A percentile compares a stretch with the other conserved stretches of the same genome.
Evolutionary conservation across 1,139 yeast genomes (phyloP).

Genomic region (Sugiyamaella neomexicana): DNA sequence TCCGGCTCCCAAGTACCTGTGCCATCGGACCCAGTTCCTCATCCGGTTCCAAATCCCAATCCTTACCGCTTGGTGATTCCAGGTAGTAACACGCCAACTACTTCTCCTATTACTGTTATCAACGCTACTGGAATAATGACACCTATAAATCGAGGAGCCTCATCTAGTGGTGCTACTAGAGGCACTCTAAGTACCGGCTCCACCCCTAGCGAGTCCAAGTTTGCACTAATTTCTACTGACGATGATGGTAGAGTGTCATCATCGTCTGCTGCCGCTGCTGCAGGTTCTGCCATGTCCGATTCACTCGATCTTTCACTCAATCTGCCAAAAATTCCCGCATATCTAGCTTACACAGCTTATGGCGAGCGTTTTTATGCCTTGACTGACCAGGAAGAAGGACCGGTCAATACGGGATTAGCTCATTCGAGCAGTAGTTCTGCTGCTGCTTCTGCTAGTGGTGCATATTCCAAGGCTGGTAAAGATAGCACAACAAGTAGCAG

Average conservation of each 20-base stretch:
- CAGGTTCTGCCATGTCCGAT: conserved; percentile 1
- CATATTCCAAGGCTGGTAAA: neutral
- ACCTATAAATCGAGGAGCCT: conserved; percentile 19
- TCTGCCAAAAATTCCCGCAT: conserved; percentile 28
- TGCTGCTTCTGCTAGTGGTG: neutral
- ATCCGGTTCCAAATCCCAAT: conserved; percentile 26
- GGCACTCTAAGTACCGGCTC: neutral
- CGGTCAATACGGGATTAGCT: no score
- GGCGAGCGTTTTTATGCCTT: conserved; percentile 30
- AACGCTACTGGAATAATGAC: conserved; percentile 24
- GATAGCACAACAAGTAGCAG: neutral
- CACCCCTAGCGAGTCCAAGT: conserved; percentile 1
- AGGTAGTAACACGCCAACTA: conserved; percentile 16
- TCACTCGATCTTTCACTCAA: neutral
- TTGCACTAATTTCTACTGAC: neutral
- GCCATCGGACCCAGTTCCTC: conserved; percentile 23
- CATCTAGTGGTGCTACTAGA: conserved; percentile 1
- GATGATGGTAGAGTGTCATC: neutral
- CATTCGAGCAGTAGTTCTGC: neutral
- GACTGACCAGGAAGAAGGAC: conserved; percentile 8
- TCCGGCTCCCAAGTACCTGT: conserved; percentile 26
- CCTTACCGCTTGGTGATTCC: conserved; percentile 26
- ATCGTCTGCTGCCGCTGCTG: neutral
- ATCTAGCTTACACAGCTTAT: conserved; percentile 33
- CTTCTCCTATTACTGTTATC: conserved; percentile 13